Conservation (phyloP, 257 asterid genomes). For the Paulownia fortunei region DNA sequence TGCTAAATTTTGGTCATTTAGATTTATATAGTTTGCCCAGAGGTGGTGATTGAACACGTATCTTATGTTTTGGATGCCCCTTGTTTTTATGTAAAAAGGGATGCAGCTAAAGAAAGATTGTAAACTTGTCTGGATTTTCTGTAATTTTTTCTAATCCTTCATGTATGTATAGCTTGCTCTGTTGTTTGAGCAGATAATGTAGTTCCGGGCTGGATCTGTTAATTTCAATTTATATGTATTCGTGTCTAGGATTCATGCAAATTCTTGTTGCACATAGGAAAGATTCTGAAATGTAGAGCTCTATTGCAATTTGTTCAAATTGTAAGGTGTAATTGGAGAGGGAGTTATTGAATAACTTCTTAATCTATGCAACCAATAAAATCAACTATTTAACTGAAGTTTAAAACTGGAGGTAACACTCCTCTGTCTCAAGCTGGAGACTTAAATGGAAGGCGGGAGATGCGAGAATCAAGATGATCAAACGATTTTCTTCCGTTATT, state of each 20-base stretch:
- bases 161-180: neutral
- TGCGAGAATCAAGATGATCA: neutral
- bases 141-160: neutral
- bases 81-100: too few relatives aligned
- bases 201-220: slow-evolving; percentile 31
- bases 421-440: slow-evolving; percentile 13
- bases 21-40: neutral
- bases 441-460: slow-evolving; percentile 1
- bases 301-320: neutral
- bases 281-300: slow-evolving; percentile 15
- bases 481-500: neutral
- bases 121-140: neutral
- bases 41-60: neutral
- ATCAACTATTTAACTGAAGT: neutral
- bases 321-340: neutral
- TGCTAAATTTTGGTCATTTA: neutral
- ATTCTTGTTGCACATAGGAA: neutral
- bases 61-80: neutral
- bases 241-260: neutral
- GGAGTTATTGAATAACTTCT: slow-evolving; percentile 1
- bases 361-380: neutral
- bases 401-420: neutral
- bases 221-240: neutral
- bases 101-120: neutral
- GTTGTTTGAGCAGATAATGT: neutral